phyloP scores from a whole-genome alignment of 106 monocot genomes.

The Acorus gramineus region DNA sequence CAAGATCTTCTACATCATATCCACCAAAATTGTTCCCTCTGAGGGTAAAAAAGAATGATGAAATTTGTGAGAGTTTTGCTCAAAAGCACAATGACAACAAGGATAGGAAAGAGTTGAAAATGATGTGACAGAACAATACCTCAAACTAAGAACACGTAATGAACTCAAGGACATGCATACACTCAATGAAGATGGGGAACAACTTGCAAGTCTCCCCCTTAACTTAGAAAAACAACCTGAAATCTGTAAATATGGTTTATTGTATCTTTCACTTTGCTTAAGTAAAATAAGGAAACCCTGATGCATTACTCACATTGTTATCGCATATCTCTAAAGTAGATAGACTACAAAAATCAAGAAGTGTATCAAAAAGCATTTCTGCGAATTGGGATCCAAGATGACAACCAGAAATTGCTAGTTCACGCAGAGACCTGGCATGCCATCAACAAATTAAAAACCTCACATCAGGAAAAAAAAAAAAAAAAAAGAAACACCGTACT shows the following conservation, averaged over 20 bases:
- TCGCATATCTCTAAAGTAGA: constrained; percentile 57
- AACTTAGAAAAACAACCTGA: constrained; percentile 52
- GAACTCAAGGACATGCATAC: constrained; percentile 32
- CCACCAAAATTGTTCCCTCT: constrained; percentile 65
- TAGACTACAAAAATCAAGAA: constrained; percentile 33
- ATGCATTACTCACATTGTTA: constrained; percentile 39
- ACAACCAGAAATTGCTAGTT: constrained; percentile 35
- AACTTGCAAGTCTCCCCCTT: constrained; percentile 12
- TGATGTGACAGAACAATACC: constrained; percentile 15
- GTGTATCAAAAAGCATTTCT: constrained; percentile 38
- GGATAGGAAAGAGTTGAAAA: not conserved
- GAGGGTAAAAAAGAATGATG: constrained; percentile 1
- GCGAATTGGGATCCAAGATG: constrained; percentile 41
- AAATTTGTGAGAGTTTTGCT: too few species aligned
- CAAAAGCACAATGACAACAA: not conserved
- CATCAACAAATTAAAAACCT: not conserved
- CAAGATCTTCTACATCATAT: constrained; percentile 62
- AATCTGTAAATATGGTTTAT: constrained; percentile 22
- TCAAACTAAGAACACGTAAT: constrained; percentile 44
- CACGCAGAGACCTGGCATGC: constrained; percentile 30
- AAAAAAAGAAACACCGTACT: too few species aligned
- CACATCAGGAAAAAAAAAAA: too few species aligned
- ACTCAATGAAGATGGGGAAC: constrained; percentile 13
- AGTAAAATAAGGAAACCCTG: not conserved
- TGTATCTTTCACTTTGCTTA: too few species aligned